phyloP scores from a whole-genome alignment of 495 filamentous ascomycete genomes.

The Aspergillus saccharolyticus region DNA sequence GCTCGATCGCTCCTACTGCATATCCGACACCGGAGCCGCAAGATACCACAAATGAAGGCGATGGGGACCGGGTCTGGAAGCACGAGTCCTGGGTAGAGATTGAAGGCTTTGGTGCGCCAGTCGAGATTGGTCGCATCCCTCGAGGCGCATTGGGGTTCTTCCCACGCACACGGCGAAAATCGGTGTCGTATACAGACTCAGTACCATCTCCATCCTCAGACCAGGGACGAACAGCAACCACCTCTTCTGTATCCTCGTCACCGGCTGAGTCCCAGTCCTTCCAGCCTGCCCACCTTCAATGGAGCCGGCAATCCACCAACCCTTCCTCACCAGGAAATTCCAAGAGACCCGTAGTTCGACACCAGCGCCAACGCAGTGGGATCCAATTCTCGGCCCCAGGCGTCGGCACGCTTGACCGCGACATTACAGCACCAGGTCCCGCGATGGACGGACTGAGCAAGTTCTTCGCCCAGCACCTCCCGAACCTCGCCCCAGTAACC shows the following conservation, averaged over 20 bases:
- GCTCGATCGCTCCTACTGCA: conserved; percentile 37
- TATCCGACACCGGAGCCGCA: conserved; percentile 11
- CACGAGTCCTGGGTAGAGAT: conserved; percentile 85
- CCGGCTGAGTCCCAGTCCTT: conserved; percentile 26
- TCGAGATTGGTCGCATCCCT: conserved; percentile 83
- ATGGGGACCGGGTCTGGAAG: conserved; percentile 61
- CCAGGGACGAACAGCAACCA: conserved; percentile 23
- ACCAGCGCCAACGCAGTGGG: conserved; percentile 40
- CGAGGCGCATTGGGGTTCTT: conserved; percentile 84
- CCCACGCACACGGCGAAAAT: conserved; percentile 84
- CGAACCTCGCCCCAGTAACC: conserved; percentile 53
- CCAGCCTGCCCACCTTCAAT: conserved; percentile 15
- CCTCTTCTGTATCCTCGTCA: conserved; percentile 31
- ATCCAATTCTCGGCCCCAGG: conserved; percentile 66
- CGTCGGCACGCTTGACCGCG: conserved; percentile 70
- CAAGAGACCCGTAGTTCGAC: conserved; percentile 19
- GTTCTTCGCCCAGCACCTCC: conserved; percentile 71
- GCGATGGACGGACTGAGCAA: conserved; percentile 75
- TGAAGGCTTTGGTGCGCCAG: conserved; percentile 60
- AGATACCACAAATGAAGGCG: conserved; percentile 23
- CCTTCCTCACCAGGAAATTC: conserved; percentile 16
- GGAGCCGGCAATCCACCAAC: conserved; percentile 19
- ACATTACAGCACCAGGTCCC: conserved; percentile 68
- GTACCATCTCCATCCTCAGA: conserved; percentile 32
- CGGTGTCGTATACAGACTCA: conserved; percentile 46